These are phyloP conservation scores for Puccinia polysora DNA, from an alignment of 1,284 basidiomycete species.

Conservation along the genomic window DNA sequence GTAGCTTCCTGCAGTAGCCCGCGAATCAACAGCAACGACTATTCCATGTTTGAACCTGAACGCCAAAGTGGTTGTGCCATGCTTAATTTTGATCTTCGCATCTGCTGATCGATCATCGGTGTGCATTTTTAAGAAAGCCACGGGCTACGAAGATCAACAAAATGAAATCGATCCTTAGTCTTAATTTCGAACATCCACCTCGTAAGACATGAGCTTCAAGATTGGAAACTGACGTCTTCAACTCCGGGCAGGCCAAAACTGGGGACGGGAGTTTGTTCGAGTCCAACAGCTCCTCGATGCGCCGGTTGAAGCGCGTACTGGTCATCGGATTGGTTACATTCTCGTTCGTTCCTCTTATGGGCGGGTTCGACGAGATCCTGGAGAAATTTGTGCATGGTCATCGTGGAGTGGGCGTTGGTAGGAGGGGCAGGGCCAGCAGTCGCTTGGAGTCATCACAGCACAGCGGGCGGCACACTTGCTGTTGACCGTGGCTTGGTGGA, in stretches of 20 bases:
- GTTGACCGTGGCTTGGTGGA: no score
- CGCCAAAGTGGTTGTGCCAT: constrained; percentile 96
- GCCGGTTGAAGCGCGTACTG: constrained; percentile 26
- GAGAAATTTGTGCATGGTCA: constrained; percentile 25
- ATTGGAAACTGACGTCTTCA: constrained; percentile 26
- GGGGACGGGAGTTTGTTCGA: constrained; percentile 19
- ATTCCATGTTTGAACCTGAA: constrained; percentile 96
- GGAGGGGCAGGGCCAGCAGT: no score
- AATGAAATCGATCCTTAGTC: background rate
- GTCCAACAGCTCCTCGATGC: background rate
- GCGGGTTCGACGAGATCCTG: background rate
- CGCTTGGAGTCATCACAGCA: no score
- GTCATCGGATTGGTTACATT: background rate
- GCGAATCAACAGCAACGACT: constrained; percentile 94
- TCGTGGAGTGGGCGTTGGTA: background rate
- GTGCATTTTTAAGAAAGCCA: constrained; percentile 77
- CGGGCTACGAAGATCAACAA: constrained; percentile 61
- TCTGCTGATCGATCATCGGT: constrained; percentile 75
- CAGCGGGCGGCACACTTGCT: no score
- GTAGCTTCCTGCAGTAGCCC: constrained; percentile 95
- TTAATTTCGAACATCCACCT: background rate
- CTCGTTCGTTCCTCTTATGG: background rate
- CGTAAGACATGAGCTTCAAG: background rate
- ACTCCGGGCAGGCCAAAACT: constrained; percentile 39
- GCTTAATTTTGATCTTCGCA: constrained; percentile 83